Evolutionary conservation across 73 alveolate genomes (phyloP), one percentile per base, ranked within the genome.

Genomic region (Paramecium sexaurelia): DNA sequence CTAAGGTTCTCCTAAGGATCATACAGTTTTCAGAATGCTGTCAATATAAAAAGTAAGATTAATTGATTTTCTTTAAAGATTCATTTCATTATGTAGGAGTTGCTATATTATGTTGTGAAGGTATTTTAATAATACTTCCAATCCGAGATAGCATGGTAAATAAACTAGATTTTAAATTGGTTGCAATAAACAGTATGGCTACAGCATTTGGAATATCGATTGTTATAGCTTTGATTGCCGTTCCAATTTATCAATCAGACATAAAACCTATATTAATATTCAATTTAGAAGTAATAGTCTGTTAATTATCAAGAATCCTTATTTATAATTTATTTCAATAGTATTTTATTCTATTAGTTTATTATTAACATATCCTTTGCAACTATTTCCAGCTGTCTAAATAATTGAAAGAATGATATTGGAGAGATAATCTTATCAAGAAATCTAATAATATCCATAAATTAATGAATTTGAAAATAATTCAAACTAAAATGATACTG

Each of bases 51-150:
- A 73, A 73, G 87, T 73, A 73, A 33, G 11, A 51, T n/a, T 4
- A 13, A 13, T 5, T 17, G 6, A 36, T 36, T 61, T 73, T 27
- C 3, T 13, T 4, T 15, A 17, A 17, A 78, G 75, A 17, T 24
- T 78, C 90, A 7, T 78, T 78, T 33, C 75, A 37, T 41, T 78
- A 78, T 43, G 90, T 78, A 9, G 90, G 90, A 5, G 75, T 78
- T 19, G 90, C 90, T 5, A 45, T 78, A 6, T 15, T 43, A 3
- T 37, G 43, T 41, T 78, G 90, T 24, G 90, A 78, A 78, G 90
- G 90, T 6, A 45, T 45, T 8, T 29, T 45, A 0, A 78, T 75
- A 1, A 40, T 78, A 17, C 27, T 78, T 11, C 90, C 90, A 17
- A 78, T 78, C 17, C 17, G 90, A 41, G 90, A 78, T 24, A 29